phyloP scores from a whole-genome alignment of 1,139 yeast genomes.

The Sugiyamaella grinbergsii region DNA sequence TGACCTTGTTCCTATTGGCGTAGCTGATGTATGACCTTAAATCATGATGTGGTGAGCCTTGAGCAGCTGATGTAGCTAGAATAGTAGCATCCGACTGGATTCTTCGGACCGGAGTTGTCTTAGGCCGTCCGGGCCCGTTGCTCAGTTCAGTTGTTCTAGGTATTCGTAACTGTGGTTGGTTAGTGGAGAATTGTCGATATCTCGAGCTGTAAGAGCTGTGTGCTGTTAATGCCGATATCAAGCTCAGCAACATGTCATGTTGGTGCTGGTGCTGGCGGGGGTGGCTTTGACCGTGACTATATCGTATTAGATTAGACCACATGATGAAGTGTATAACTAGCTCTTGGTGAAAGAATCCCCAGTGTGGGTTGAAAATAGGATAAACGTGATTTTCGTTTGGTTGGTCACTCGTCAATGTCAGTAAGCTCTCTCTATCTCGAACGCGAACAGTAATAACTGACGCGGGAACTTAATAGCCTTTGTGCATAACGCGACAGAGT shows the following conservation, averaged over 20 bases:
- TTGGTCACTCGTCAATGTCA: too few species aligned
- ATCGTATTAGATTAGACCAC: neutral
- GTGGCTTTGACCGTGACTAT: neutral
- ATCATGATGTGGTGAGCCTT: constrained; percentile 29
- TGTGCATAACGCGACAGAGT: neutral
- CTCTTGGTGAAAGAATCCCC: too few species aligned
- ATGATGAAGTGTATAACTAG: neutral
- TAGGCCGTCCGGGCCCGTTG: neutral
- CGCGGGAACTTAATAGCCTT: constrained; percentile 7
- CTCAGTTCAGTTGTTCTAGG: neutral
- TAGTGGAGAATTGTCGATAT: neutral
- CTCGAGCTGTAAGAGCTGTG: neutral
- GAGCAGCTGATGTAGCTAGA: constrained; percentile 1
- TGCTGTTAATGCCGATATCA: neutral
- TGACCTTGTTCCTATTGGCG: constrained; percentile 37
- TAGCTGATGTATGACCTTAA: constrained; percentile 41
- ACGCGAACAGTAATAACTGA: neutral
- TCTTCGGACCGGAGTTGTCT: neutral
- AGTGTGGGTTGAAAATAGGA: too few species aligned
- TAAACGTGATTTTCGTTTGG: too few species aligned
- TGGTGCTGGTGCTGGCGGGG: too few species aligned
- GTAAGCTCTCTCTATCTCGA: neutral
- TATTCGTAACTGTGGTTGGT: neutral
- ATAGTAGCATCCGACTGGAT: constrained; percentile 5
- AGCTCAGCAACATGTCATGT: neutral